Evolutionary conservation across 306 rosid genomes (phyloP).

Genomic region (Dryas octopetala): DNA sequence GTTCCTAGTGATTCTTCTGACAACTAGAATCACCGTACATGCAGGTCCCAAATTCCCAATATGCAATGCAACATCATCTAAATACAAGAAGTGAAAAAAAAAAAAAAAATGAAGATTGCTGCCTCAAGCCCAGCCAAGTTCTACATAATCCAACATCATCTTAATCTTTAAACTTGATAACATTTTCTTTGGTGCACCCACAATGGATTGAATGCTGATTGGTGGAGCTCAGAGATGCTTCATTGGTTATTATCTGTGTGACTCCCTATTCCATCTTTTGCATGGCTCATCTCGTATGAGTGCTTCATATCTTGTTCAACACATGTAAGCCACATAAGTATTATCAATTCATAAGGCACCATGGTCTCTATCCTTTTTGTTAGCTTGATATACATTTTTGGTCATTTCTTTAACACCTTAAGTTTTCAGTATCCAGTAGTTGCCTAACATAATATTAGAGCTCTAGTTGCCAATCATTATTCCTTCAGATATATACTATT

Average conservation of each 20-base stretch:
- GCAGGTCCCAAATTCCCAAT: too few relatives aligned
- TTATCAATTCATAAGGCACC: constrained; percentile 16
- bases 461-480: too few relatives aligned
- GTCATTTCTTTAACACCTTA: not conserved
- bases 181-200: constrained; percentile 14
- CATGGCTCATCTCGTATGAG: not conserved
- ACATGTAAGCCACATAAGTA: constrained; percentile 24
- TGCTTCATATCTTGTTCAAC: constrained; percentile 20
- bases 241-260: not conserved
- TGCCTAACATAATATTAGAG: too few relatives aligned
- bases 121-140: constrained; percentile 9
- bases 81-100: not conserved
- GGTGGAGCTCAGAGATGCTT: constrained; percentile 7
- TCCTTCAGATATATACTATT: not conserved
- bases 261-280: not conserved
- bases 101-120: not conserved
- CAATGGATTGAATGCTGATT: not conserved
- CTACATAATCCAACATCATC: constrained; percentile 1
- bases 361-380: not conserved
- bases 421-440: too few relatives aligned
- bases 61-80: too few relatives aligned
- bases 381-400: not conserved
- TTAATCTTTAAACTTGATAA: not conserved
- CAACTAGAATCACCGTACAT: constrained; percentile 14
- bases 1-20: constrained; percentile 6